phyloP scores from a whole-genome alignment of 371 early-diverging fungal species.

The Entomophthora muscae region DNA sequence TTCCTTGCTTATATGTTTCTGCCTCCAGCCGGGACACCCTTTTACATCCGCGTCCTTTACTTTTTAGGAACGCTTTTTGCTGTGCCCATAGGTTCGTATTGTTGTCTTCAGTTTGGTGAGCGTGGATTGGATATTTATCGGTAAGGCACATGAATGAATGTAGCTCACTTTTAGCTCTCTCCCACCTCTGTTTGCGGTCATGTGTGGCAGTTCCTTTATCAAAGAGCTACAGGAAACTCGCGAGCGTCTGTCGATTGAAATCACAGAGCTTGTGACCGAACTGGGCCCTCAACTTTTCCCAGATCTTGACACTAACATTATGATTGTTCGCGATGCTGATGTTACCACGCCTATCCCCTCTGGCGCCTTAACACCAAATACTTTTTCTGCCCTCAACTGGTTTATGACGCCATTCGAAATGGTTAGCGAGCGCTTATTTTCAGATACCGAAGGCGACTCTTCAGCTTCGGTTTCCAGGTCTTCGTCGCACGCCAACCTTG shows the following conservation, averaged over 20 bases:
- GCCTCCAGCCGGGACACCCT: conserved; percentile 20
- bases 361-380: conserved; percentile 4
- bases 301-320: conserved; percentile 42
- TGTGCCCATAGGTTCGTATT: conserved; percentile 56
- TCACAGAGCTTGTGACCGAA: conserved; percentile 65
- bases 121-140: conserved; percentile 72
- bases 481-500: background rate
- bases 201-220: conserved; percentile 33
- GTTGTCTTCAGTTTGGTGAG: conserved; percentile 73
- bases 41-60: conserved; percentile 15
- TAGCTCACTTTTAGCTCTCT: conserved; percentile 34
- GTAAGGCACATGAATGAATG: conserved; percentile 13
- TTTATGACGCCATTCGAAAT: conserved; percentile 3
- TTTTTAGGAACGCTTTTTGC: conserved; percentile 31
- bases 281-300: conserved; percentile 72
- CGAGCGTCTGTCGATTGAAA: conserved; percentile 50
- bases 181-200: conserved; percentile 59
- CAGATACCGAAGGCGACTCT: background rate
- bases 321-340: conserved; percentile 10
- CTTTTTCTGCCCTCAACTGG: conserved; percentile 3
- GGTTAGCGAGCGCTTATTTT: conserved; percentile 3
- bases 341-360: background rate
- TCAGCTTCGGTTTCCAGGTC: background rate
- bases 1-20: conserved; percentile 21
- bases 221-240: conserved; percentile 41